Conservation (phyloP, 2,329 filamentous ascomycete genomes). For the Annulohypoxylon truncatum region DNA sequence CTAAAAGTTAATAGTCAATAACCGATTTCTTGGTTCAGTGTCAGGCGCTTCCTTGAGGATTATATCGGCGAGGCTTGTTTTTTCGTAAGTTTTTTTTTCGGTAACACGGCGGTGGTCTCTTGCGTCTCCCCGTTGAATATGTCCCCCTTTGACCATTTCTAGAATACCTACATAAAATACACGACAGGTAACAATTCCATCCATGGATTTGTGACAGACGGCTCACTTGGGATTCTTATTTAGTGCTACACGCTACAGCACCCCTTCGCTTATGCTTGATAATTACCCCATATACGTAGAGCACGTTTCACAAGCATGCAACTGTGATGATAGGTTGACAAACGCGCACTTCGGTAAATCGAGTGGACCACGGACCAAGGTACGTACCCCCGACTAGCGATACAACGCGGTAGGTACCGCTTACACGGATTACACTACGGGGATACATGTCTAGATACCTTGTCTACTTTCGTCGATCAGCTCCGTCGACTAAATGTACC, state of each 20-base stretch:
- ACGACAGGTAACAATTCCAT: conserved; percentile 17
- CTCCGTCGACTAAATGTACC: conserved; percentile 39
- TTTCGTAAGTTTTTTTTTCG: neutral
- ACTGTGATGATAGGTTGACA: conserved; percentile 40
- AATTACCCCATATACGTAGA: conserved; percentile 42
- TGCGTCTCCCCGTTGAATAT: conserved; percentile 10
- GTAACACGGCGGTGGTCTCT: neutral
- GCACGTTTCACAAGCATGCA: conserved; percentile 43
- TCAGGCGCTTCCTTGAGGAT: conserved; percentile 18
- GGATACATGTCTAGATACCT: conserved; percentile 33
- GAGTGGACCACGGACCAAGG: conserved; percentile 17
- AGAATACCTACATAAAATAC: neutral
- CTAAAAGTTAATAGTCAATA: conserved; percentile 14
- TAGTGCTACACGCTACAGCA: conserved; percentile 22
- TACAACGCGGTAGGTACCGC: conserved; percentile 24
- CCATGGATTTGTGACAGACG: conserved; percentile 20
- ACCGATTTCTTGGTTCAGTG: conserved; percentile 25
- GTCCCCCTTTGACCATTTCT: conserved; percentile 24
- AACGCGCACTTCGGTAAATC: conserved; percentile 43
- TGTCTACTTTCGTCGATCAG: conserved; percentile 39
- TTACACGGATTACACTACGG: conserved; percentile 30
- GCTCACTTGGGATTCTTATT: conserved; percentile 27
- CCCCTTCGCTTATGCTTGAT: conserved; percentile 36
- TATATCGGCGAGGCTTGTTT: conserved; percentile 1
- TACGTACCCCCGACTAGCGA: conserved; percentile 17